These are phyloP conservation scores for Albophoma yamanashiensis DNA, from an alignment of 2,329 filamentous ascomycete genomes.

Conservation along the genomic window DNA sequence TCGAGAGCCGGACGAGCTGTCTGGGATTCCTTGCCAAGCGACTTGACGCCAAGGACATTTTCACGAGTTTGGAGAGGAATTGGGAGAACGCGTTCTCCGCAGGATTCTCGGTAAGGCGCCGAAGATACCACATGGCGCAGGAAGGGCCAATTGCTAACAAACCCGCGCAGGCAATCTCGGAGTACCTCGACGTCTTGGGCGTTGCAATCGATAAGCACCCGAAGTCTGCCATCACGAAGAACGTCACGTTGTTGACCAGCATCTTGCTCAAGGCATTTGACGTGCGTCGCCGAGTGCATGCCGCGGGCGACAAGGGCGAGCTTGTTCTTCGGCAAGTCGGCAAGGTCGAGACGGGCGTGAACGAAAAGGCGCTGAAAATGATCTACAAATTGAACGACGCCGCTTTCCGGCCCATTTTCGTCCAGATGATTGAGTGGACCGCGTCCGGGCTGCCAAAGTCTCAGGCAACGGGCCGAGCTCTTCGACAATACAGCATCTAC, in stretches of 20 bases:
- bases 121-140: neutral
- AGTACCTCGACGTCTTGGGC: slow-evolving; percentile 60
- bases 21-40: slow-evolving; percentile 66
- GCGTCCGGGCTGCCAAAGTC: slow-evolving; percentile 48
- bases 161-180: slow-evolving; percentile 46
- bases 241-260: slow-evolving; percentile 56
- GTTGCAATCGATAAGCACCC: slow-evolving; percentile 64
- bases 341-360: slow-evolving; percentile 53
- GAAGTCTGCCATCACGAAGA: slow-evolving; percentile 70
- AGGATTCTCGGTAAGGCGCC: slow-evolving; percentile 48
- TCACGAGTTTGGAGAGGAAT: slow-evolving; percentile 60
- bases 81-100: slow-evolving; percentile 55
- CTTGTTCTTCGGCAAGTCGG: slow-evolving; percentile 36
- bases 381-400: slow-evolving; percentile 95
- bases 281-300: slow-evolving; percentile 47
- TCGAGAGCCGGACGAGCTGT: slow-evolving; percentile 57
- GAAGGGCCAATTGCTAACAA: slow-evolving; percentile 12
- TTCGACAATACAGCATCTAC: slow-evolving; percentile 68
- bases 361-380: slow-evolving; percentile 73
- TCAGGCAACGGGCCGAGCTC: slow-evolving; percentile 44
- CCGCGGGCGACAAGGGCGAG: slow-evolving; percentile 34
- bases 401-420: slow-evolving; percentile 85
- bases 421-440: slow-evolving; percentile 75
- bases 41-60: slow-evolving; percentile 65
- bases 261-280: slow-evolving; percentile 53